Evolutionary conservation across 2,329 filamentous ascomycete species (phyloP), one percentile per base, ranked within the genome.

Genomic region (Fusarium abutilonis): DNA sequence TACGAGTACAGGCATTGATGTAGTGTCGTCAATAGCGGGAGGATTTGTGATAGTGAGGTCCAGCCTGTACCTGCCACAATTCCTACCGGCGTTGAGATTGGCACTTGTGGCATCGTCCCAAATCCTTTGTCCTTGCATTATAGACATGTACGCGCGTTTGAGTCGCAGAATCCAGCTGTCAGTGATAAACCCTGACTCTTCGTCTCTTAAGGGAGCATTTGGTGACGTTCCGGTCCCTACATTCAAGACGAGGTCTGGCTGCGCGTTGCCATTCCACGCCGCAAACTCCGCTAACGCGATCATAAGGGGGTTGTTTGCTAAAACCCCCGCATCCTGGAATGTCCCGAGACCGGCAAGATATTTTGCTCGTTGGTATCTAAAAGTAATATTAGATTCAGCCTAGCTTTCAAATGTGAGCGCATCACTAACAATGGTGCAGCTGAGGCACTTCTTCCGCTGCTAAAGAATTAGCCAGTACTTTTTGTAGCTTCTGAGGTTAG

Each of bases 231-330:
- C 51, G 21, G 51, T 54, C 11, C 51, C 43, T 41, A 54, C 14
- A 5, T 54, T 54, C 28, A 54, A 39, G 11, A 54, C 36, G 13
- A 54, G 36, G 51, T 54, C 43, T 15, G 51, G 51, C 14, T 48
- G 15, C 17, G 11, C 15, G 7, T 42, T 21, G 13, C 21, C 29
- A 36, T 29, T 21, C 6, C 17, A 34, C 2, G 51, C 51, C 1
- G 42, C 42, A 39, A 48, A 54, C 23, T 54, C 51, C 1, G 51
- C 36, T 6, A 54, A 32, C 14, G 36, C 51, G 35, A 54, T 32
- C 11, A 31, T 23, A 9, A 54, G 23, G 4, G 51, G 51, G 31
- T 54, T 54, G 28, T 54, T 54, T n/a, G 35, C 42, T 29, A 54
- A 17, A 21, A 46, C 17, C 14, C 51, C 51, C 5, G 51, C 51